These are phyloP conservation scores for Anaeromyces robustus DNA, from an alignment of 192 early-diverging fungal species.

Conservation along the genomic window DNA sequence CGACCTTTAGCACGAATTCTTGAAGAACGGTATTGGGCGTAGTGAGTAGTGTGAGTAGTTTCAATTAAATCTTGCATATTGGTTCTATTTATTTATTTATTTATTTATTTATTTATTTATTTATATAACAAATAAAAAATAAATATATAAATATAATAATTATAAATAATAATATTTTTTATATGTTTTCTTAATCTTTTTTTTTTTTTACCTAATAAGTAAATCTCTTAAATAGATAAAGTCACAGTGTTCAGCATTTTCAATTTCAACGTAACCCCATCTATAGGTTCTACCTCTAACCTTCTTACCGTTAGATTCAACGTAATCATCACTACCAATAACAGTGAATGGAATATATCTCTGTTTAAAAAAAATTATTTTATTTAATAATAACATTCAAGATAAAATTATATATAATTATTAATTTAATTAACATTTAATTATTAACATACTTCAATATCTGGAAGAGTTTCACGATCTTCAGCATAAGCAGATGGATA, in stretches of 20 bases:
- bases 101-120: not conserved
- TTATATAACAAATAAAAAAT: too few species aligned
- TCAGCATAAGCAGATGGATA: slow-evolving; percentile 65
- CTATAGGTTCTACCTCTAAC: slow-evolving; percentile 87
- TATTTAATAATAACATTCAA: not conserved
- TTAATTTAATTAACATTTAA: too few species aligned
- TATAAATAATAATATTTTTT: too few species aligned
- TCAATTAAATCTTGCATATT: slow-evolving; percentile 90
- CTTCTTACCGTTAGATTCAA: slow-evolving; percentile 64
- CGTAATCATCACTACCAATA: slow-evolving; percentile 81
- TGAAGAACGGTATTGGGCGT: slow-evolving; percentile 87
- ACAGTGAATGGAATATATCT: slow-evolving; percentile 83
- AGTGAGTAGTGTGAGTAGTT: slow-evolving; percentile 87
- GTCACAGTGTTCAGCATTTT: slow-evolving; percentile 92
- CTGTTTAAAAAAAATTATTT: slow-evolving; percentile 9
- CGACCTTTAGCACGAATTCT: slow-evolving; percentile 65
- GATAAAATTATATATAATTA: not conserved
- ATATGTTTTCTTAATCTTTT: too few species aligned
- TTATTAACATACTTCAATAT: slow-evolving; percentile 29
- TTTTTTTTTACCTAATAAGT: slow-evolving; percentile 32
- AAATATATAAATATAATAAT: too few species aligned
- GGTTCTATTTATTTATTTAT: not conserved
- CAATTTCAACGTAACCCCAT: slow-evolving; percentile 94
- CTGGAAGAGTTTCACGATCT: slow-evolving; percentile 44
- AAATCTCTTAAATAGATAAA: slow-evolving; percentile 88